A percentile compares a stretch with the other conserved stretches of the same genome.
Conservation (phyloP, 2,329 filamentous ascomycete genomes). For the Monilinia polystroma region DNA sequence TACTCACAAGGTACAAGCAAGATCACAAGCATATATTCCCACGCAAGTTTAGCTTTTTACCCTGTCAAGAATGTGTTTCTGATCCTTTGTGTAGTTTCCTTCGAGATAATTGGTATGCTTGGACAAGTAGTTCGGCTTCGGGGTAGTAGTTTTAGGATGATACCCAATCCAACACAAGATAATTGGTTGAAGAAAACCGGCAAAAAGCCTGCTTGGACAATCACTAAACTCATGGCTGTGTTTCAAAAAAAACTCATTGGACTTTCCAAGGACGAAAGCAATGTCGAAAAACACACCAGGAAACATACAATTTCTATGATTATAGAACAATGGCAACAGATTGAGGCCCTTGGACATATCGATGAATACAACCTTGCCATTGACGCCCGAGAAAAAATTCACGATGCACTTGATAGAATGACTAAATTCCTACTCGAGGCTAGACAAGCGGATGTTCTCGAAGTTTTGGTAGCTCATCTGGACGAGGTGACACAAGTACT, state of each 20-base stretch:
- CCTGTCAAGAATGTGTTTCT: not conserved
- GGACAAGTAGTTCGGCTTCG: constrained; percentile 51
- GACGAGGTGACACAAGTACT: constrained; percentile 46
- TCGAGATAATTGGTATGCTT: constrained; percentile 60
- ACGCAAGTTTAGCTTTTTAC: constrained; percentile 22
- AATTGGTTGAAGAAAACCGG: constrained; percentile 49
- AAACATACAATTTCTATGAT: constrained; percentile 26
- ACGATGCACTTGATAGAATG: constrained; percentile 34
- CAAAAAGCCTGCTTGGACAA: constrained; percentile 37
- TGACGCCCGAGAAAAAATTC: constrained; percentile 35
- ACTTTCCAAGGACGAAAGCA: constrained; percentile 23
- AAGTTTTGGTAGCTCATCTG: constrained; percentile 35
- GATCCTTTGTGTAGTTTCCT: constrained; percentile 48
- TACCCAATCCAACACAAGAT: constrained; percentile 57
- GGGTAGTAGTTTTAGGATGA: constrained; percentile 51
- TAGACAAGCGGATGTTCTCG: constrained; percentile 31
- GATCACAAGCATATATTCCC: constrained; percentile 40
- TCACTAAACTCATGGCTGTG: constrained; percentile 35
- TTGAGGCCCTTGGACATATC: constrained; percentile 25
- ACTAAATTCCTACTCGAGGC: constrained; percentile 31
- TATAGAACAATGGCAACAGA: constrained; percentile 27
- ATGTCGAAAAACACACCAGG: not conserved
- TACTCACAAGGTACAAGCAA: constrained; percentile 45
- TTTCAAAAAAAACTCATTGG: constrained; percentile 34
- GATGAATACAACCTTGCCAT: constrained; percentile 33